phyloP scores from a whole-genome alignment of 2,329 filamentous ascomycete species.

The Epichloe sp. region DNA sequence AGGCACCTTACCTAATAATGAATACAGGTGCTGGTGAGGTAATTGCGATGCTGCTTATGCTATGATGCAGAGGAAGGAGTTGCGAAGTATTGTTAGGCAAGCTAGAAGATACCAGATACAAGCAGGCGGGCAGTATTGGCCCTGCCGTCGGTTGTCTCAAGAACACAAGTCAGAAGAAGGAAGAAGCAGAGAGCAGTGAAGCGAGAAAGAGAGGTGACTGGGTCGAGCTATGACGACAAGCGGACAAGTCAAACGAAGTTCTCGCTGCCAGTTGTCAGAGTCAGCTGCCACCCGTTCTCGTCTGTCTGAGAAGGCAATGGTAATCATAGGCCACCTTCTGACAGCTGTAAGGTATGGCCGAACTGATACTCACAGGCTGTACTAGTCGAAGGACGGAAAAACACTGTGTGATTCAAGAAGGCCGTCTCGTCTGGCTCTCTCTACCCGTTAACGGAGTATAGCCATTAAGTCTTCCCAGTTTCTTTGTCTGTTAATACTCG shows the following conservation, averaged over 20 bases:
- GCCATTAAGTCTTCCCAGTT: neutral
- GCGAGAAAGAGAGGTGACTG: conserved; percentile 2
- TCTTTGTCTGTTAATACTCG: neutral
- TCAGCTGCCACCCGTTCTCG: conserved; percentile 1
- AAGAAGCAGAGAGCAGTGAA: conserved; percentile 5
- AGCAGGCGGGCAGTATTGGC: conserved; percentile 5
- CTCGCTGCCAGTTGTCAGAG: conserved; percentile 3
- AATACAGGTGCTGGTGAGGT: conserved; percentile 6
- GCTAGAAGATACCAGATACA: conserved; percentile 6
- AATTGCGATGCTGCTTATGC: conserved; percentile 13
- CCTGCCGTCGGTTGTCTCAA: conserved; percentile 2
- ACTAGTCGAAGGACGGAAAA: neutral
- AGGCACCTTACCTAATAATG: conserved; percentile 10
- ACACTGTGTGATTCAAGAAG: neutral
- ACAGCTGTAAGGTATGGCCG: neutral
- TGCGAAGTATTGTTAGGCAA: conserved; percentile 2
- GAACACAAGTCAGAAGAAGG: conserved; percentile 5
- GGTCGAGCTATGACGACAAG: conserved; percentile 3
- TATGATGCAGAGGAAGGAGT: conserved; percentile 8
- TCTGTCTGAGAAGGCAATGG: neutral
- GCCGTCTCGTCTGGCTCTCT: neutral
- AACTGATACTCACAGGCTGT: conserved; percentile 1
- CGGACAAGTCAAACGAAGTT: neutral
- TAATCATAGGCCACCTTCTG: neutral
- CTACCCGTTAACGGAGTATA: neutral